Evolutionary conservation across 1,284 basidiomycete genomes (phyloP).

Genomic region (Malassezia vespertilionis): DNA sequence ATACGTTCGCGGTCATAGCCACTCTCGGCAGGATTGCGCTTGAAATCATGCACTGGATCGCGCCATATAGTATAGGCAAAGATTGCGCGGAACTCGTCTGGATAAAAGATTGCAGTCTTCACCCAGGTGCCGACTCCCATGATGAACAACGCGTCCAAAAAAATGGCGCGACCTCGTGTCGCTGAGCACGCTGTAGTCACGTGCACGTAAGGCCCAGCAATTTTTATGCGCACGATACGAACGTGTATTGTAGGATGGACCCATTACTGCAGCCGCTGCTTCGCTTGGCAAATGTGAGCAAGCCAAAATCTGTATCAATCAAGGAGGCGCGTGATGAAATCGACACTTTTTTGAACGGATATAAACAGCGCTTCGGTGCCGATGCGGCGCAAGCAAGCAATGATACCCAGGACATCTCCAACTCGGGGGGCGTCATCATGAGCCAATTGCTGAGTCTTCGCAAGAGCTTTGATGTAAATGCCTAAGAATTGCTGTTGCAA

Average conservation of each 20-base stretch:
- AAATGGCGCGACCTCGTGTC: neutral
- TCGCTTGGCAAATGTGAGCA: neutral
- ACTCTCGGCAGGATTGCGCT: slow-evolving; percentile 39
- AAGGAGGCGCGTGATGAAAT: slow-evolving; percentile 6
- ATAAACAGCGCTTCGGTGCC: slow-evolving; percentile 6
- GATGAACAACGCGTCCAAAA: neutral
- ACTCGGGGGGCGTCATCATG: slow-evolving; percentile 13
- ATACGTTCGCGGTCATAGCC: slow-evolving; percentile 53
- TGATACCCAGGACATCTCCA: slow-evolving; percentile 5
- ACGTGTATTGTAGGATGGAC: slow-evolving; percentile 12
- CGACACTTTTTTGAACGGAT: slow-evolving; percentile 7
- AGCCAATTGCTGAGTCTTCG: slow-evolving; percentile 16
- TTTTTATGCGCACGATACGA: neutral
- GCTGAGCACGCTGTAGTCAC: neutral
- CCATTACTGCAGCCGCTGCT: slow-evolving; percentile 13
- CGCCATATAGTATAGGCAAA: slow-evolving; percentile 50
- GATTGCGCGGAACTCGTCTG: slow-evolving; percentile 45
- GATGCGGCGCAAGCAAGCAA: neutral
- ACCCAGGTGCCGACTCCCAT: slow-evolving; percentile 3
- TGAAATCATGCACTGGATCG: slow-evolving; percentile 49
- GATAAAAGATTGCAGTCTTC: slow-evolving; percentile 27
- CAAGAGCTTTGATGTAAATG: neutral
- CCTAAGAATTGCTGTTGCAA: neutral
- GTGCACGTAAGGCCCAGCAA: neutral
- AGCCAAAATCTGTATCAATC: neutral